Percentiles rank a stretch among this genome's conserved stretches.
Evolutionary conservation across 176 grass and related monocot genomes (phyloP).

Genomic region (Avena atlantica): DNA sequence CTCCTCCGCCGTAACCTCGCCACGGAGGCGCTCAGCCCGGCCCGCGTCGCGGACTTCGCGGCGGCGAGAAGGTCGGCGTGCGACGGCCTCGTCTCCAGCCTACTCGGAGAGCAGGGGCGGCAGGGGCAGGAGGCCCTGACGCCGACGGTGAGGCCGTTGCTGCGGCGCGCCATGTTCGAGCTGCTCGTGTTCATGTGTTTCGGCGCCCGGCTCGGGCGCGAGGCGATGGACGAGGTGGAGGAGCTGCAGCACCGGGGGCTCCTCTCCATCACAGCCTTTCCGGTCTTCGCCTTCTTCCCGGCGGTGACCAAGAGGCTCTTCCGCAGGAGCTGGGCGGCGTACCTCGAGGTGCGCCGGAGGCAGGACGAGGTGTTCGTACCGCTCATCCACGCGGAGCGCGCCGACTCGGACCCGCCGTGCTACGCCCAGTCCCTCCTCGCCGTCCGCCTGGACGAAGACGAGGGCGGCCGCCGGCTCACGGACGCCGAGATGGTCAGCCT

Average conservation of each 20-base stretch:
- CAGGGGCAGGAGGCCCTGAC: conserved; percentile 20
- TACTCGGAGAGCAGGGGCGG: neutral
- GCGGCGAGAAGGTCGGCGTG: conserved; percentile 36
- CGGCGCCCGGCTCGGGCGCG: conserved; percentile 42
- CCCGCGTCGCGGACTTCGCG: conserved; percentile 39
- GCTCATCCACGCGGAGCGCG: conserved; percentile 29
- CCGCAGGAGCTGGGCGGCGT: conserved; percentile 39
- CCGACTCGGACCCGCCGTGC: neutral
- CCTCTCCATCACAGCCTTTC: conserved; percentile 4
- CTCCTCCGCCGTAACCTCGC: conserved; percentile 57
- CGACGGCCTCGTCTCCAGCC: conserved; percentile 39
- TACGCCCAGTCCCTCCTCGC: conserved; percentile 53
- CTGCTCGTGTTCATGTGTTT: conserved; percentile 63
- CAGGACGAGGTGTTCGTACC: conserved; percentile 50
- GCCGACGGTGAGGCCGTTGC: conserved; percentile 26
- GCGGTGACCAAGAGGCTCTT: conserved; percentile 61
- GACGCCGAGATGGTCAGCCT: conserved; percentile 4
- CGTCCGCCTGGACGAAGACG: neutral
- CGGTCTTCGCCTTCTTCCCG: conserved; percentile 29
- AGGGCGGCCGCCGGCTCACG: neutral
- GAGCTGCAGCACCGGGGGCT: neutral
- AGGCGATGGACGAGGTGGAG: conserved; percentile 49
- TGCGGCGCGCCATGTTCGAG: conserved; percentile 31
- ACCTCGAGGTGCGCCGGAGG: conserved; percentile 24
- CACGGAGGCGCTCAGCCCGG: conserved; percentile 35